Conservation (phyloP, 306 rosid species). For the Spatholobus suberectus region DNA sequence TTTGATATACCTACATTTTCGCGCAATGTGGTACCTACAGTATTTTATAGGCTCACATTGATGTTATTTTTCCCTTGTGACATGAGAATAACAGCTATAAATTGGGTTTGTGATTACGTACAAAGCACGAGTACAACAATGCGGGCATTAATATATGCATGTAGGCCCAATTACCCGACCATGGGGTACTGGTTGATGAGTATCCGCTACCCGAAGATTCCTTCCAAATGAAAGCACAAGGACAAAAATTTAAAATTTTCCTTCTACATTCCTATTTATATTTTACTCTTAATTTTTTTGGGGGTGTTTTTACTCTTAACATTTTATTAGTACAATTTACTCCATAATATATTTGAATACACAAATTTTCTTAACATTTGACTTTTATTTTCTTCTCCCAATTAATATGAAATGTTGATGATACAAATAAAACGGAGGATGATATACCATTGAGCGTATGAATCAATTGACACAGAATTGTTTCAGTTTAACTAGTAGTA, state of each 20-base stretch:
- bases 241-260: not conserved
- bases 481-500: no score
- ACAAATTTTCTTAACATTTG: not conserved
- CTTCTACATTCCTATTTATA: not conserved
- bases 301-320: not conserved
- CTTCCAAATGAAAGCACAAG: not conserved
- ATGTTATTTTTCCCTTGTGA: not conserved
- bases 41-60: not conserved
- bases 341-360: not conserved
- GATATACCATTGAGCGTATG: no score
- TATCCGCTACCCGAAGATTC: not conserved
- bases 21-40: not conserved
- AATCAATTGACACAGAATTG: no score
- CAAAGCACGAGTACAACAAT: not conserved
- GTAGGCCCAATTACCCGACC: not conserved
- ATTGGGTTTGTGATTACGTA: not conserved
- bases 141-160: not conserved
- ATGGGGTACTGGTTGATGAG: not conserved
- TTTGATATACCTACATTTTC: conserved; percentile 13
- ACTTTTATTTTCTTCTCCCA: not conserved
- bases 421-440: not conserved
- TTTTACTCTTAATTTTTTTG: not conserved
- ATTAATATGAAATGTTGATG: not conserved
- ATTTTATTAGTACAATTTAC: not conserved
- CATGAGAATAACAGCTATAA: no score